Conservation (phyloP, 768 basidiomycete genomes). For the Leucocoprinus sp. region DNA sequence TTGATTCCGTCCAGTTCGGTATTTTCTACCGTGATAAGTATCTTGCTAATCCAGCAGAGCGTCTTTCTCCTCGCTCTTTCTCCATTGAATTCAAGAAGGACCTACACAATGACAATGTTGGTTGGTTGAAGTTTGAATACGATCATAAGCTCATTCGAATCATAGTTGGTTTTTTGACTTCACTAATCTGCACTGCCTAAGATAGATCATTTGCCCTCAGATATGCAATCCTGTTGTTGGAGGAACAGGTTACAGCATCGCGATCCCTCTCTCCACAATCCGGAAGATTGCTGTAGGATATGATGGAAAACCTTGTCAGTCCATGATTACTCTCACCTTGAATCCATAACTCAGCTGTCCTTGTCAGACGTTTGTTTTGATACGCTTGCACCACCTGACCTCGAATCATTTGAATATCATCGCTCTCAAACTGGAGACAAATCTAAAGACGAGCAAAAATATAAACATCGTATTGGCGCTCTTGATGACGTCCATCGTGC, state of each 20-base stretch:
- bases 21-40: conserved; percentile 37
- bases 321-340: background rate
- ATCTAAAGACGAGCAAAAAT: conserved; percentile 32
- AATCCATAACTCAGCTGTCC: background rate
- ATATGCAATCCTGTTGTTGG: conserved; percentile 52
- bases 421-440: conserved; percentile 37
- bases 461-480: conserved; percentile 48
- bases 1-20: conserved; percentile 64
- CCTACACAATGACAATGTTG: conserved; percentile 37
- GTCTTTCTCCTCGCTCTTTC: conserved; percentile 39
- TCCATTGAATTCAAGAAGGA: conserved; percentile 64
- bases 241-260: conserved; percentile 39
- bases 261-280: conserved; percentile 50
- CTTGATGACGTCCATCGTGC: conserved; percentile 49
- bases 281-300: conserved; percentile 52
- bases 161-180: conserved; percentile 30
- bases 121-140: conserved; percentile 55
- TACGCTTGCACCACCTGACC: conserved; percentile 50
- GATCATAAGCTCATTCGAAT: conserved; percentile 60
- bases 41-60: conserved; percentile 19
- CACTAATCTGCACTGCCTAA: background rate
- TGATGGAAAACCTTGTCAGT: conserved; percentile 61
- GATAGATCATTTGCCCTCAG: no score
- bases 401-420: conserved; percentile 56
- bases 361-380: conserved; percentile 60